phyloP scores from a whole-genome alignment of 805 yeast genomes.

The Schizosaccharomyces octosporus region DNA sequence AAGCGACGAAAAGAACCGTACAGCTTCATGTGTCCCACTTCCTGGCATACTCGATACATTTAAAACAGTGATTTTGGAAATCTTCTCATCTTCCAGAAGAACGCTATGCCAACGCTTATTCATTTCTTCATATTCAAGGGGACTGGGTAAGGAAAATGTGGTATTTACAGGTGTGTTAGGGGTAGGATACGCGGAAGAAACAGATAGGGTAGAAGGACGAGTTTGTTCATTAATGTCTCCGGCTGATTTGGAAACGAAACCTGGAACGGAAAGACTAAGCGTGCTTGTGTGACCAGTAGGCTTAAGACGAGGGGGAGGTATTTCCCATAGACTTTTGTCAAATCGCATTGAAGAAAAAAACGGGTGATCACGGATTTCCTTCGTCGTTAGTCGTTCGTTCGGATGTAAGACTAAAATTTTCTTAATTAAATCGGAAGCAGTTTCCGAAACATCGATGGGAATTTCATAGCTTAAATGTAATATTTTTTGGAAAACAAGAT shows the following conservation, averaged over 20 bases:
- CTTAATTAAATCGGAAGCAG: slow-evolving; percentile 40
- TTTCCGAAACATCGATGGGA: slow-evolving; percentile 39
- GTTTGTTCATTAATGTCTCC: background rate
- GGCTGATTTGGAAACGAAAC: background rate
- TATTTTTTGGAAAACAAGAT: slow-evolving; percentile 70
- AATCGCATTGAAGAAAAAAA: slow-evolving; percentile 35
- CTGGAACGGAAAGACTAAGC: background rate
- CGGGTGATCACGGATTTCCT: slow-evolving; percentile 34
- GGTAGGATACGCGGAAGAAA: background rate
- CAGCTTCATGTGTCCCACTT: background rate
- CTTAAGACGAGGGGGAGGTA: background rate
- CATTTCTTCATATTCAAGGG: background rate
- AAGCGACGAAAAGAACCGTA: background rate
- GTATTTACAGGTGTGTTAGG: background rate
- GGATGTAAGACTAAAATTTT: slow-evolving; percentile 53
- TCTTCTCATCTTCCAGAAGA: background rate
- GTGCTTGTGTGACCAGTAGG: background rate
- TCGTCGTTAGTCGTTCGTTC: slow-evolving; percentile 31
- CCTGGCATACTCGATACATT: background rate
- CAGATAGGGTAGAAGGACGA: background rate
- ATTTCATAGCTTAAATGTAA: slow-evolving; percentile 50
- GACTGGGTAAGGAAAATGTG: background rate
- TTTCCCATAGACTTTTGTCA: background rate
- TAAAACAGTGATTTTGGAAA: background rate
- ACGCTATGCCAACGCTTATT: background rate